phyloP scores from a whole-genome alignment of 164 flowering plant species.

The Kalanchoe fedtschenkoi region DNA sequence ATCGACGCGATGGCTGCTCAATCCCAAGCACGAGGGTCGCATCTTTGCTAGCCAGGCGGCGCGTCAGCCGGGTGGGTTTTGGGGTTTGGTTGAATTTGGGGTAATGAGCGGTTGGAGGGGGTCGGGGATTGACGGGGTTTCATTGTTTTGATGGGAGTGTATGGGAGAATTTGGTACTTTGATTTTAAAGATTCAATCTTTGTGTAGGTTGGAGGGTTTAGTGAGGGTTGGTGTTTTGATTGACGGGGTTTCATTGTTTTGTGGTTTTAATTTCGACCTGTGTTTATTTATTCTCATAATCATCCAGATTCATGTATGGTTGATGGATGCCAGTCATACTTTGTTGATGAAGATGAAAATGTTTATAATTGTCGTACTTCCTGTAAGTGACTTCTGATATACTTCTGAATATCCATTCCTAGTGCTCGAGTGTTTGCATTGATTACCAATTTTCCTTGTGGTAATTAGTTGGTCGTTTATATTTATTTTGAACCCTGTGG shows the following conservation, averaged over 20 bases:
- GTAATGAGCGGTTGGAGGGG: neutral
- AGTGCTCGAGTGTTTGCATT: constrained; percentile 69
- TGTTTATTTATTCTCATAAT: neutral
- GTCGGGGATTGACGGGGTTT: neutral
- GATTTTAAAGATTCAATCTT: neutral
- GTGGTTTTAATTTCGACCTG: neutral
- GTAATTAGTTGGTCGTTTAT: constrained; percentile 22
- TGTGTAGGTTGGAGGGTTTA: constrained; percentile 68
- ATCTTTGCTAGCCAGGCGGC: constrained; percentile 87
- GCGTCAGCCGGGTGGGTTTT: constrained; percentile 76
- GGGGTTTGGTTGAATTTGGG: neutral
- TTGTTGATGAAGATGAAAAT: constrained; percentile 90
- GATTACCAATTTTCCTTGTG: constrained; percentile 68
- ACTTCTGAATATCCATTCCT: constrained; percentile 84
- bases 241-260: neutral
- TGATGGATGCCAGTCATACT: constrained; percentile 80
- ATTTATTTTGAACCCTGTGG: neutral
- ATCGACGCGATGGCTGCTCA: constrained; percentile 81
- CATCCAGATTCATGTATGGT: constrained; percentile 68
- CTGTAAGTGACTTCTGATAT: constrained; percentile 34
- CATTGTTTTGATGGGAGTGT: neutral
- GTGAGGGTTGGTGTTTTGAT: constrained; percentile 44
- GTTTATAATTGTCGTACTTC: constrained; percentile 82
- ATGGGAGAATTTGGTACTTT: neutral
- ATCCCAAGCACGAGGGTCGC: constrained; percentile 65